Base-by-base conservation (phyloP, 1,284 basidiomycete genomes). In the Melampsora americana region DNA sequence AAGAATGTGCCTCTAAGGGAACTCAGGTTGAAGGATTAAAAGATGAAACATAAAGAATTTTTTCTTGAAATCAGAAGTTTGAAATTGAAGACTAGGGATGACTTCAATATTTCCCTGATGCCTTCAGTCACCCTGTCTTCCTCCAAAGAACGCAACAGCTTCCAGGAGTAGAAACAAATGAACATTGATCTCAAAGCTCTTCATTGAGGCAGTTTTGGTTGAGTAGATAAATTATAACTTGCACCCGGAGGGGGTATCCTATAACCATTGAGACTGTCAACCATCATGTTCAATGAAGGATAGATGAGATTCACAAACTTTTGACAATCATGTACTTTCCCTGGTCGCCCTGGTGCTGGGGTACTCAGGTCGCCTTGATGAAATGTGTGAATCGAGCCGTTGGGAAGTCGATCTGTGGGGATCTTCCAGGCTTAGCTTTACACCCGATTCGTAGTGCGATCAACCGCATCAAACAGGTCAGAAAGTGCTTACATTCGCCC, bases 401-500 rank as follows among this genome's bases (percentile, higher is more conserved):
- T 71, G 9, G 69, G 59, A 3, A 71, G 60, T 35, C 61, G 60
- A 48, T 71, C 69, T 71, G 26, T 16, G 48, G 16, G 35, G 28
- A 18, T 18, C 18, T 1, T 23, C 5, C 14, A 32, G 7, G 46
- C 5, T 11, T 14, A 62, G 61, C 26, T 30, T 11, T 39, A 61
- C 0, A 7, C n/a, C 26, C 35, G 9, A 35, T 9, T n/a, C 50
- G 16, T 23, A 11, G 69, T 12, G 42, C 16, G 26, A 60, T 26
- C n/a, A 61, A 44, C 59, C 14, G 39, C 16, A 7, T 32, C 3
- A 12, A 20, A 44, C 1, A 46, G 3, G 28, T 61, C n/a, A 28
- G 18, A 6, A 28, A 61, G 23, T 18, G 50, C 68, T 64, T 23
- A 71, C 69, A 71, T 71, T 71, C 69, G 20, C 69, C 69, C 69